phyloP scores from a whole-genome alignment of 345 rosid species.

The Brassica nigra region DNA sequence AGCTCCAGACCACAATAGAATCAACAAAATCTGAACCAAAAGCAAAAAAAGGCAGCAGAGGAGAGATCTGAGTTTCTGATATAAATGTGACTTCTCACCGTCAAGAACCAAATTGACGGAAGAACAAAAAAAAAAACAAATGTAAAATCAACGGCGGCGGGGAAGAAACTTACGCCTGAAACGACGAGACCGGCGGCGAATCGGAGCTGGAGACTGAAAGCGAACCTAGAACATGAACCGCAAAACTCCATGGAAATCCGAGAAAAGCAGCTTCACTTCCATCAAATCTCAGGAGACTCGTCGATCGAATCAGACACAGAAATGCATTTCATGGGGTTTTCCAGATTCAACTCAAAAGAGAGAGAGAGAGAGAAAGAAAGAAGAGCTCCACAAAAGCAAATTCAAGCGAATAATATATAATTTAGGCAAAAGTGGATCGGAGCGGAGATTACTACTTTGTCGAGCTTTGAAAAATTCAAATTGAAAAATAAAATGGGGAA shows the following conservation, averaged over 20 bases:
- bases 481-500: background rate
- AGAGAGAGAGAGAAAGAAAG: background rate
- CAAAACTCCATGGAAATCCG: constrained; percentile 73
- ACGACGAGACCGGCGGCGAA: constrained; percentile 43
- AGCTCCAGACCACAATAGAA: constrained; percentile 54
- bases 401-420: background rate
- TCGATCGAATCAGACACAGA: constrained; percentile 41
- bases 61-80: background rate
- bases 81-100: background rate
- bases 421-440: constrained; percentile 16
- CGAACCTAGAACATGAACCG: constrained; percentile 38
- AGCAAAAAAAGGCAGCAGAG: background rate
- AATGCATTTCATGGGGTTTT: constrained; percentile 46
- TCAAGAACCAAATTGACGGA: background rate
- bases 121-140: background rate
- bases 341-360: background rate
- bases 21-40: constrained; percentile 61
- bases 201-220: constrained; percentile 53
- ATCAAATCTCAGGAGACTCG: constrained; percentile 52
- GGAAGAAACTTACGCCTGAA: constrained; percentile 54
- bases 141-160: background rate
- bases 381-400: background rate
- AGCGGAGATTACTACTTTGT: constrained; percentile 24
- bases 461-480: constrained; percentile 34
- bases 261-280: constrained; percentile 51